A percentile compares a stretch with the other conserved stretches of the same genome.
phyloP scores from a whole-genome alignment of 306 rosid genomes.

The Fragaria ananassa region DNA sequence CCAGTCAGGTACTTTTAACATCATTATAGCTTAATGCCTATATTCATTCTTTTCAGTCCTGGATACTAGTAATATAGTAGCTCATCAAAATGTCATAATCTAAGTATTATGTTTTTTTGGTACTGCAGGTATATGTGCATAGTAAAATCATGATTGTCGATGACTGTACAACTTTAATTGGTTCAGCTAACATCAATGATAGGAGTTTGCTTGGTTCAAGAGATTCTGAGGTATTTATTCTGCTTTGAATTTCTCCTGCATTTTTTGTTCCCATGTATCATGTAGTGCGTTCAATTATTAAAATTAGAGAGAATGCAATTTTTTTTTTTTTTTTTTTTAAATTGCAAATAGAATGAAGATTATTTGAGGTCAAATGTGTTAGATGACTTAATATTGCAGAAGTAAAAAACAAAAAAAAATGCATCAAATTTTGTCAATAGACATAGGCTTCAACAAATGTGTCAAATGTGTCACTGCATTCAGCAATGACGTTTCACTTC shows the following conservation, averaged over 20 bases:
- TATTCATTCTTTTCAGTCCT: not conserved
- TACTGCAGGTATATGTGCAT: constrained; percentile 84
- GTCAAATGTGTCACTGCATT: not conserved
- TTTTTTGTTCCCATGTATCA: not conserved
- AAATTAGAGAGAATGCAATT: not conserved
- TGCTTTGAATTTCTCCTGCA: constrained; percentile 17
- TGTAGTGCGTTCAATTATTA: not conserved
- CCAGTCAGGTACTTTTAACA: constrained; percentile 74
- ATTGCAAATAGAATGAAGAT: not conserved
- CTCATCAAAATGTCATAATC: constrained; percentile 2
- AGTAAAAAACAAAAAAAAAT: not conserved
- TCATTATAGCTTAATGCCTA: not conserved
- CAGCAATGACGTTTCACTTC: not conserved
- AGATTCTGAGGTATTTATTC: constrained; percentile 84
- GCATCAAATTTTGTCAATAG: not conserved
- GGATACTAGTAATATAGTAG: not conserved
- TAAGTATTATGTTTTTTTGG: constrained; percentile 10
- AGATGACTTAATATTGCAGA: not conserved
- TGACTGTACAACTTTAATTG: constrained; percentile 73
- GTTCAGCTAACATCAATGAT: constrained; percentile 98
- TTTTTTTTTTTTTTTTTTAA: too few species aligned
- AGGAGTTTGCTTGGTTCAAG: constrained; percentile 94
- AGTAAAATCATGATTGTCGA: constrained; percentile 94
- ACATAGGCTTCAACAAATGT: too few species aligned
- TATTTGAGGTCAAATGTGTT: not conserved